Conservation (phyloP, 1,284 basidiomycete genomes). For the Microbotryum saponariae region DNA sequence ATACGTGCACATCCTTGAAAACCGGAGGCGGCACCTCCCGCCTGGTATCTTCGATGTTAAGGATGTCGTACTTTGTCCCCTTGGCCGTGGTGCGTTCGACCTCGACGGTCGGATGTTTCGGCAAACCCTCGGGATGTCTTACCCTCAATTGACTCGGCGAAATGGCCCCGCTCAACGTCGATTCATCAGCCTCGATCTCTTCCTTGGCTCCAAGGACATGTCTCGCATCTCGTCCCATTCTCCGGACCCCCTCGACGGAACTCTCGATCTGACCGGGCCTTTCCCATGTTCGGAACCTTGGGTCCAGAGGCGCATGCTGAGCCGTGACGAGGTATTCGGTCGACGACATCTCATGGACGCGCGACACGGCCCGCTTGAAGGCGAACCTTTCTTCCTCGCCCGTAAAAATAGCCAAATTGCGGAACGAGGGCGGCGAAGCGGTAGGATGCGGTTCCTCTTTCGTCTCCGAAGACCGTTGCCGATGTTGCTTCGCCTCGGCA, state of each 20-base stretch:
- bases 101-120: neutral
- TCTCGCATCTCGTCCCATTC: neutral
- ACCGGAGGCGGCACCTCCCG: constrained; percentile 5
- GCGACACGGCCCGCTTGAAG: constrained; percentile 56
- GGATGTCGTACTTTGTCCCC: neutral
- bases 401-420: constrained; percentile 56
- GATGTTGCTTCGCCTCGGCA: constrained; percentile 1
- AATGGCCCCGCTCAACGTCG: constrained; percentile 23
- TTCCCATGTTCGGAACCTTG: constrained; percentile 27
- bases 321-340: constrained; percentile 44
- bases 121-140: constrained; percentile 19
- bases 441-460: constrained; percentile 20
- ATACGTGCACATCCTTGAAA: constrained; percentile 14
- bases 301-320: constrained; percentile 18
- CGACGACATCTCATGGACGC: constrained; percentile 59
- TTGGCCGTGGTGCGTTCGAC: constrained; percentile 6
- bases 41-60: neutral
- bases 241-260: neutral
- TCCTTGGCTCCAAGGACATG: constrained; percentile 19
- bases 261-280: neutral
- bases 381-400: constrained; percentile 42
- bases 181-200: neutral
- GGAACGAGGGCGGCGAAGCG: constrained; percentile 40
- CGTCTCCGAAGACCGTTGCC: neutral
- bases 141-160: constrained; percentile 16